phyloP scores from a whole-genome alignment of 805 yeast genomes.

The Teunomyces funiuensis region DNA sequence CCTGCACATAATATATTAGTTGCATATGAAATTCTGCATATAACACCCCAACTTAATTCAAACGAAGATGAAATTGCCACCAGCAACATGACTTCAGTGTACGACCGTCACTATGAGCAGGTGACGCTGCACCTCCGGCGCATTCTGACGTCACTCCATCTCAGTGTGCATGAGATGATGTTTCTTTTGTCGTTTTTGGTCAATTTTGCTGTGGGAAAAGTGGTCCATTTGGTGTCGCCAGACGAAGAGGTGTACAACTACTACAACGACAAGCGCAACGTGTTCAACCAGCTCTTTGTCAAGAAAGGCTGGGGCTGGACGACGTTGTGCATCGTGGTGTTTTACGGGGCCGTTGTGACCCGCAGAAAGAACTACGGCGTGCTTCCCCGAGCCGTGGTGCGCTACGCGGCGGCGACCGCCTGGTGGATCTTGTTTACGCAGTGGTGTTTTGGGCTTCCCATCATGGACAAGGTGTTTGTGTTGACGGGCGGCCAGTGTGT shows the following conservation, averaged over 20 bases:
- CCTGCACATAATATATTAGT: no score
- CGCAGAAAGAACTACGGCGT: background rate
- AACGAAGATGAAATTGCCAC: no score
- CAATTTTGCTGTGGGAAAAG: slow-evolving; percentile 52
- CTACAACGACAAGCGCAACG: slow-evolving; percentile 62
- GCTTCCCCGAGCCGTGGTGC: slow-evolving; percentile 21
- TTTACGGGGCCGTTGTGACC: slow-evolving; percentile 20
- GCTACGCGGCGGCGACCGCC: slow-evolving; percentile 56
- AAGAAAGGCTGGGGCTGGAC: slow-evolving; percentile 97
- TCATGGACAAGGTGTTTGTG: slow-evolving; percentile 84
- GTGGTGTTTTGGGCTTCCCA: slow-evolving; percentile 79
- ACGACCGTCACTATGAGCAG: slow-evolving; percentile 10
- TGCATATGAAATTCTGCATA: background rate
- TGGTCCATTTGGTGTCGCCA: slow-evolving; percentile 46
- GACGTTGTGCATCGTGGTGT: slow-evolving; percentile 25
- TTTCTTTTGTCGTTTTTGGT: slow-evolving; percentile 33
- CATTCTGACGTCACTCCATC: background rate
- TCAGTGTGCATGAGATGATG: slow-evolving; percentile 25
- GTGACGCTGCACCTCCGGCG: background rate
- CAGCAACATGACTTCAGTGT: slow-evolving; percentile 10
- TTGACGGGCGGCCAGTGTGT: slow-evolving; percentile 82
- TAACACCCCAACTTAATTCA: no score
- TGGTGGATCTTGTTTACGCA: slow-evolving; percentile 92
- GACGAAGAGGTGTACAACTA: slow-evolving; percentile 47
- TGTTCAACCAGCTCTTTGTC: slow-evolving; percentile 73